Evolutionary conservation across 2,329 filamentous ascomycete species (phyloP), one percentile per base, ranked within the genome.

Genomic region (Trichoderma afroharzianum): DNA sequence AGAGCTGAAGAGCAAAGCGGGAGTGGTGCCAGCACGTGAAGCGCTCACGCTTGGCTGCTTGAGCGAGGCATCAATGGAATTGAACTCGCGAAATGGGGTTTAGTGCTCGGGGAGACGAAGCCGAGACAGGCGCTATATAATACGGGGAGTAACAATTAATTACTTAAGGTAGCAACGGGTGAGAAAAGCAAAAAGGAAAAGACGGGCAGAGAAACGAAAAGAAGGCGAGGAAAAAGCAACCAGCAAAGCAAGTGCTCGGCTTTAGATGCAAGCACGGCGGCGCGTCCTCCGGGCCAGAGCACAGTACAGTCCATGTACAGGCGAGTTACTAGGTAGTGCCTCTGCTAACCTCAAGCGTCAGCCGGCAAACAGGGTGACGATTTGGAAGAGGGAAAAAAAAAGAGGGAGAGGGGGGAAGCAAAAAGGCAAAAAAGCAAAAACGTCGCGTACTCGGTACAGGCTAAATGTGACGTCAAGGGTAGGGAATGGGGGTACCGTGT

Each of bases 11-110:
- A 50, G 21, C 33, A 9, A 14, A 62, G 50, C 61, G 61, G 21
- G 63, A 47, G 30, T 57, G 62, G 70, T 43, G 67, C 39, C 71
- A 61, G 71, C 71, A 72, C 71, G 67, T 72, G 71, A 72, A 66
- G 63, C 62, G 26, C 24, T 36, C 30, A 33, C 32, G 62, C 36
- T n/a, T 62, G 55, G 63, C 61, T 63, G 24, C 26, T 30, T 50
- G 7, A 6, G 39, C 39, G 39, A 30, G 63, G 24, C 24, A 57
- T n/a, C n/a, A n/a, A n/a, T 58, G 63, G 63, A 57, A 43, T 43
- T n/a, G 39, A 33, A 33, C 26, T 53, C 33, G 47, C 59, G 39
- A 32, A 47, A 64, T 55, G 68, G 7, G 64, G 68, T 62, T 72
- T 70, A 70, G 67, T 72, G 70, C 53, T 63, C 30, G 50, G 71